Conservation (phyloP, 345 rosid species). For the Lepidium aucheri region DNA sequence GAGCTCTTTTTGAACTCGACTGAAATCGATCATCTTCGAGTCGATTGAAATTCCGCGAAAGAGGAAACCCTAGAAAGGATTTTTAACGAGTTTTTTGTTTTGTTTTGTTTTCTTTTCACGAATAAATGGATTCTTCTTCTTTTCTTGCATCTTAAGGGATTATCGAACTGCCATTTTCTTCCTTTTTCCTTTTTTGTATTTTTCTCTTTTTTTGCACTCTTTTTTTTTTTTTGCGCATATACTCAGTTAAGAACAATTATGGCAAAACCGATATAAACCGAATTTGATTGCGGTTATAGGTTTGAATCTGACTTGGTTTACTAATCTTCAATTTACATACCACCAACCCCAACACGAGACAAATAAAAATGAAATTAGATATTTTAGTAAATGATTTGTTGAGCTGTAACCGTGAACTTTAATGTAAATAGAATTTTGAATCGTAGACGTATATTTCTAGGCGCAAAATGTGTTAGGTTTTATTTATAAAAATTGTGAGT, state of each 20-base stretch:
- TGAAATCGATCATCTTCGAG: conserved; percentile 57
- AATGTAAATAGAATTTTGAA: too few species aligned
- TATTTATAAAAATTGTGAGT: too few species aligned
- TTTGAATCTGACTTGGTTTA: not conserved
- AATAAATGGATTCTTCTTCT: not conserved
- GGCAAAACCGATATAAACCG: not conserved
- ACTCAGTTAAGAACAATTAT: not conserved
- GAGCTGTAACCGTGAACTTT: too few species aligned
- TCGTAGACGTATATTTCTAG: too few species aligned
- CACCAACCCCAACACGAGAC: not conserved
- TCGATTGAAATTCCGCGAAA: not conserved
- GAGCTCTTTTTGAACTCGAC: conserved; percentile 89
- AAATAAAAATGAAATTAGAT: not conserved
- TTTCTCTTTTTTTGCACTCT: not conserved
- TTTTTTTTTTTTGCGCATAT: not conserved
- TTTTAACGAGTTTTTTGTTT: not conserved
- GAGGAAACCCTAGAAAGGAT: not conserved
- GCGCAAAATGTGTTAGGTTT: too few species aligned
- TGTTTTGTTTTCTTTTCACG: not conserved
- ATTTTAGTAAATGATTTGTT: too few species aligned
- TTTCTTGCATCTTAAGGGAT: conserved; percentile 15
- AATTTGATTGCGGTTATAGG: not conserved
- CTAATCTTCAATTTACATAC: not conserved
- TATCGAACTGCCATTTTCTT: not conserved
- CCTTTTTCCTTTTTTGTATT: not conserved